A percentile compares a stretch with the other conserved stretches of the same genome.
Conservation (phyloP, 768 basidiomycete genomes). For the Tricholoma matsutake region DNA sequence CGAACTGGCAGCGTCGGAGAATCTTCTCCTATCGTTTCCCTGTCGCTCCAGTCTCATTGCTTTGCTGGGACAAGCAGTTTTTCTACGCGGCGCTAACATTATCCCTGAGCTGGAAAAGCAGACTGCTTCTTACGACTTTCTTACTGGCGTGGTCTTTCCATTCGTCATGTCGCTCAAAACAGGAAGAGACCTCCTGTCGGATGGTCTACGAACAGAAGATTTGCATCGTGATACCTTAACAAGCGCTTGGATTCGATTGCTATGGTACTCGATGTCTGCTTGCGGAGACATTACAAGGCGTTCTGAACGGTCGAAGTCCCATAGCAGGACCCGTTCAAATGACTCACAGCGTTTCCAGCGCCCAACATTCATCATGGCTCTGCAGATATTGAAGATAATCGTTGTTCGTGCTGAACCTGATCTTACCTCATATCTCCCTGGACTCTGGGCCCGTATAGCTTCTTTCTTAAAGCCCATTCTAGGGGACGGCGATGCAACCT, state of each 20-base stretch:
- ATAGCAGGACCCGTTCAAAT: constrained; percentile 31
- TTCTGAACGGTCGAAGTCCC: constrained; percentile 45
- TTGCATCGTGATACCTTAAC: constrained; percentile 45
- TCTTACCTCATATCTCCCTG: constrained; percentile 49
- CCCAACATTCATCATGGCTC: constrained; percentile 43
- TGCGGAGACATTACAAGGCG: constrained; percentile 35
- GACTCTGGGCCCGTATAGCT: constrained; percentile 64
- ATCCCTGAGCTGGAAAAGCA: constrained; percentile 55
- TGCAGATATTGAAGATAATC: constrained; percentile 70
- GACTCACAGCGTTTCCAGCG: constrained; percentile 29
- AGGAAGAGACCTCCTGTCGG: constrained; percentile 38
- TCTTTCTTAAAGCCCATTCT: constrained; percentile 49
- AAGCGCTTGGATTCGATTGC: constrained; percentile 59
- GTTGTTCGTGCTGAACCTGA: constrained; percentile 61
- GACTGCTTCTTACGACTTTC: constrained; percentile 53
- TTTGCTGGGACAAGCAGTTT: constrained; percentile 42
- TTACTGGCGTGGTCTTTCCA: constrained; percentile 64
- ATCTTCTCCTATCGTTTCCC: constrained; percentile 36
- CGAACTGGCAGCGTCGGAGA: constrained; percentile 41
- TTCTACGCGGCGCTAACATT: constrained; percentile 50
- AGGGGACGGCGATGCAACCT: constrained; percentile 58
- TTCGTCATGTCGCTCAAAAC: constrained; percentile 54
- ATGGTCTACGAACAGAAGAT: constrained; percentile 39
- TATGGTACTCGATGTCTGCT: constrained; percentile 54
- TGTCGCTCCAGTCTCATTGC: constrained; percentile 39